Percentiles rank a stretch among this genome's conserved stretches.
Evolutionary conservation across 169 alveolate genomes (phyloP).

Genomic region (Ichthyophthirius multifiliis): DNA sequence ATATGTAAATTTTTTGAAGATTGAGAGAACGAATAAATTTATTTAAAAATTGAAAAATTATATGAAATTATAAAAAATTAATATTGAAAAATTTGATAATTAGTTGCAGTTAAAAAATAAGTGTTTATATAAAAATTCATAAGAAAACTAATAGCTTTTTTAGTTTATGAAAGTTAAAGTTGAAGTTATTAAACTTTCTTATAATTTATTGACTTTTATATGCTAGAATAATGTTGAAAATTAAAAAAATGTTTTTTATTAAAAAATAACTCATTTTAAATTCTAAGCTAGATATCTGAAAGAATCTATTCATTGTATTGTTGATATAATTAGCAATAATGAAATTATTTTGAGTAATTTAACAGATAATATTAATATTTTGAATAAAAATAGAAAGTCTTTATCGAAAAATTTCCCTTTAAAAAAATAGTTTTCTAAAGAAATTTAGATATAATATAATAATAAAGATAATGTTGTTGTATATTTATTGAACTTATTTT

Average conservation of each 20-base stretch:
- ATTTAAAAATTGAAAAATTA: background rate
- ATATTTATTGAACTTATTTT: no score
- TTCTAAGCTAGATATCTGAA: conserved; percentile 13
- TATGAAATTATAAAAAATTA: background rate
- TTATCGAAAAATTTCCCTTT: no score
- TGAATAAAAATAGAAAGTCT: background rate
- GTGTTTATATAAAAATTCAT: background rate
- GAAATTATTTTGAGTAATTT: conserved; percentile 24
- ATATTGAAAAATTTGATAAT: background rate
- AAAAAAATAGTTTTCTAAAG: no score
- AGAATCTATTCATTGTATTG: conserved; percentile 24
- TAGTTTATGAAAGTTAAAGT: background rate
- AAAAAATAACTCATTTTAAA: background rate
- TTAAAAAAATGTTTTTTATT: background rate
- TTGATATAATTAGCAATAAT: conserved; percentile 15
- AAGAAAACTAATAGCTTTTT: background rate
- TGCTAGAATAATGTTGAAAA: background rate
- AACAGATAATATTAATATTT: conserved; percentile 14
- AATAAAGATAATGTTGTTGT: no score
- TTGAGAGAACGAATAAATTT: background rate
- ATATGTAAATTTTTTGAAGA: background rate
- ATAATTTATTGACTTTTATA: background rate
- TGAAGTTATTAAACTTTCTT: background rate
- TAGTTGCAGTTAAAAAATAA: background rate
- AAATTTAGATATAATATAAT: no score